phyloP scores from a whole-genome alignment of 1,139 yeast genomes.

The Geotrichum phurueaensis region DNA sequence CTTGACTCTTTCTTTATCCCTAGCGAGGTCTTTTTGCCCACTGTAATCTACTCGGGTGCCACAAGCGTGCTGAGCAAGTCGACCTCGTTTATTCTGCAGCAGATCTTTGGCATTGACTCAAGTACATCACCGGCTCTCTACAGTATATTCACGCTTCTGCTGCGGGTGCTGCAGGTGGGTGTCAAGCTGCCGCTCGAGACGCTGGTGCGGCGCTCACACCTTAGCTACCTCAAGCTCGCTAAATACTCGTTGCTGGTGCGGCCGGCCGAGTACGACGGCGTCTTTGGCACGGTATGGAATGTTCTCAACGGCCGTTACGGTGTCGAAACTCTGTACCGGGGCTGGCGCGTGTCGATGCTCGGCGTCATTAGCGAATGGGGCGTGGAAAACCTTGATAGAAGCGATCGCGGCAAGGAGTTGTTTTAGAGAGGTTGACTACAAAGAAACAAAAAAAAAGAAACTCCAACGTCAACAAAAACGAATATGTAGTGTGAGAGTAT shows the following conservation, averaged over 20 bases:
- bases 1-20: constrained; percentile 51
- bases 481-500: background rate
- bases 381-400: constrained; percentile 44
- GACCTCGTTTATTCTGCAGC: constrained; percentile 67
- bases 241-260: constrained; percentile 27
- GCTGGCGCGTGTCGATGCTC: constrained; percentile 83
- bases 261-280: constrained; percentile 44
- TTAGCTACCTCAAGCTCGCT: constrained; percentile 46
- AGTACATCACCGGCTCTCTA: constrained; percentile 59
- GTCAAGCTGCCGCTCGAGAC: constrained; percentile 85
- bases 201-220: constrained; percentile 74
- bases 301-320: constrained; percentile 40
- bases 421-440: constrained; percentile 20
- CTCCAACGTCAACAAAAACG: background rate
- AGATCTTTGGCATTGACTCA: constrained; percentile 61
- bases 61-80: constrained; percentile 59
- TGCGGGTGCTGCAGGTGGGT: constrained; percentile 57
- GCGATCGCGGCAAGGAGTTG: constrained; percentile 39
- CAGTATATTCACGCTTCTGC: constrained; percentile 47
- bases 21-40: constrained; percentile 46
- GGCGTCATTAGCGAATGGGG: constrained; percentile 85
- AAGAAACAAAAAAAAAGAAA: background rate
- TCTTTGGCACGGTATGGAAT: constrained; percentile 47
- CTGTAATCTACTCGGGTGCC: constrained; percentile 57
- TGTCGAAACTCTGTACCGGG: constrained; percentile 58